These are phyloP conservation scores for Epipyxis sp. DNA, from an alignment of 108 stramenopile genomes.

Conservation along the genomic window DNA sequence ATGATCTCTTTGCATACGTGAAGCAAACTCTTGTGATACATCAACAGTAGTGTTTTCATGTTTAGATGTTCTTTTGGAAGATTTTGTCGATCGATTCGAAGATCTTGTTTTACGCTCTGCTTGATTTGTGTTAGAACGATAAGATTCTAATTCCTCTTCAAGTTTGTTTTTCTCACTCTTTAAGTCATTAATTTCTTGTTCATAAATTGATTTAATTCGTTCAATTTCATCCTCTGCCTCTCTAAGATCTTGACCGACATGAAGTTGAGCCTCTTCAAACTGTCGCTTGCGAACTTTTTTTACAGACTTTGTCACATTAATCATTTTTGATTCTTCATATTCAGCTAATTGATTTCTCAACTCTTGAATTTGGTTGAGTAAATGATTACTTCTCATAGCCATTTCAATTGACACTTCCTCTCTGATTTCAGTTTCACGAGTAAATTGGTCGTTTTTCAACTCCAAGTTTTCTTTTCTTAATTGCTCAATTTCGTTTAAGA, in stretches of 20 bases:
- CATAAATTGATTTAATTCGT: conserved; percentile 7
- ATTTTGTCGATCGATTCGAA: not conserved
- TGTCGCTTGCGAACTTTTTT: not conserved
- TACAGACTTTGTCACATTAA: not conserved
- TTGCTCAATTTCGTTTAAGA: conserved; percentile 12
- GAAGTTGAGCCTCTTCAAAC: not conserved
- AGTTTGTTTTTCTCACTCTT: not conserved
- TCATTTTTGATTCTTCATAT: not conserved
- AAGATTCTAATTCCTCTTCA: not conserved
- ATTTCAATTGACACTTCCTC: conserved; percentile 45
- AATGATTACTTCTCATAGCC: conserved; percentile 11
- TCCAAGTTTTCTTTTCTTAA: conserved; percentile 10
- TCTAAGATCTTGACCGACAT: not conserved
- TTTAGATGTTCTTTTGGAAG: not conserved
- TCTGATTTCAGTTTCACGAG: conserved; percentile 41
- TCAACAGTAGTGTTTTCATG: too few species aligned
- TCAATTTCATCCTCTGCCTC: conserved; percentile 32
- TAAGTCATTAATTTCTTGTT: not conserved
- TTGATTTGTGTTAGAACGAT: not conserved
- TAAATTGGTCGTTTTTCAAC: not conserved
- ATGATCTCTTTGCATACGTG: too few species aligned
- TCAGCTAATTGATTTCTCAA: not conserved
- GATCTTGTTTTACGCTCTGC: not conserved
- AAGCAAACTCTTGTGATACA: too few species aligned
- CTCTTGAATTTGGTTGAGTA: not conserved